A percentile compares a stretch with the other conserved stretches of the same genome.
Conservation (phyloP, 2,329 filamentous ascomycete species). For the Trichoderma pleuroti region DNA sequence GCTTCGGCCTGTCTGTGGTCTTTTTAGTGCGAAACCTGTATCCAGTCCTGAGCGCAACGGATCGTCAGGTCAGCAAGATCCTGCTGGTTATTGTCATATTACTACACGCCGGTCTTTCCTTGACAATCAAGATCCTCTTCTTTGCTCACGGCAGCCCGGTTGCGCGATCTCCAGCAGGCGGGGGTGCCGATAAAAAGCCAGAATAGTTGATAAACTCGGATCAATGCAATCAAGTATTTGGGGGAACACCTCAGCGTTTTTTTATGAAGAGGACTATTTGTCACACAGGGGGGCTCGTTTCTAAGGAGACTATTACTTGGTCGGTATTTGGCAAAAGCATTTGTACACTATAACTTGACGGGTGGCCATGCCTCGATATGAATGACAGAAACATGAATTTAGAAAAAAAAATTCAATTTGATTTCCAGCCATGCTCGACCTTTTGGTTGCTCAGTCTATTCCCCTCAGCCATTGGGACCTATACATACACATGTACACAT, state of each 20-base stretch:
- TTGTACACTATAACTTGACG: conserved; percentile 5
- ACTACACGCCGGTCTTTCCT: conserved; percentile 82
- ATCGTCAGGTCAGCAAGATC: conserved; percentile 85
- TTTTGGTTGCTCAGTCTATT: background rate
- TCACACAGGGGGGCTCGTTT: background rate
- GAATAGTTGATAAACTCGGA: background rate
- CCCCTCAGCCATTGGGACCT: background rate
- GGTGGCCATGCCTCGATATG: conserved; percentile 9
- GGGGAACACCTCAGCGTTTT: background rate
- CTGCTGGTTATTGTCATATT: conserved; percentile 78
- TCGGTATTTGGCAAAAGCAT: conserved; percentile 21
- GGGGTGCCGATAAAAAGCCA: conserved; percentile 23
- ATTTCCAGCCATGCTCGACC: background rate
- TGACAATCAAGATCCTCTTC: conserved; percentile 95
- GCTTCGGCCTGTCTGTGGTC: conserved; percentile 75
- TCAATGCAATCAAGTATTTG: background rate
- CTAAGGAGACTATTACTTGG: background rate
- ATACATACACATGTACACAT: background rate
- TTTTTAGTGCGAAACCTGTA: conserved; percentile 85
- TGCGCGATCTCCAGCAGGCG: conserved; percentile 38
- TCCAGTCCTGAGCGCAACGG: conserved; percentile 88
- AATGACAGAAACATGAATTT: conserved; percentile 6
- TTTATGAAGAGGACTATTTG: background rate
- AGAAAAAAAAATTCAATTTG: background rate
- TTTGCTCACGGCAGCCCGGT: conserved; percentile 72